Conservation (phyloP, 2,329 filamentous ascomycete species). For the Colletotrichum australisinense region DNA sequence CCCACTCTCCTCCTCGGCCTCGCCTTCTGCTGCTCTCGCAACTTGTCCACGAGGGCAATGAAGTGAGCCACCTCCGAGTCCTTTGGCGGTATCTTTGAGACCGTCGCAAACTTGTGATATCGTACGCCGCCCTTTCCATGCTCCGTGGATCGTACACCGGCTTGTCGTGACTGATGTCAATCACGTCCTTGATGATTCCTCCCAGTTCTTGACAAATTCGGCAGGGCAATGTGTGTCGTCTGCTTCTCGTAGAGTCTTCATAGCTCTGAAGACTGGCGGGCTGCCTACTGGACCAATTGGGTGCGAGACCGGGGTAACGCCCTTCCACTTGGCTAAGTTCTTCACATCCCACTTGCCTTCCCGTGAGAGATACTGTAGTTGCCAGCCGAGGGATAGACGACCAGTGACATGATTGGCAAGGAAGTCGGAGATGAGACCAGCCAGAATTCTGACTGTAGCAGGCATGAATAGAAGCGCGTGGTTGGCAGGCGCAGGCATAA, state of each 20-base stretch:
- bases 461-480: conserved; percentile 89
- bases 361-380: conserved; percentile 87
- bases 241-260: conserved; percentile 93
- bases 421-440: conserved; percentile 87
- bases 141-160: conserved; percentile 87
- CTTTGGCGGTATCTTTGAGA: conserved; percentile 87
- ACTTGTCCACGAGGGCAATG: conserved; percentile 66
- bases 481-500: conserved; percentile 81
- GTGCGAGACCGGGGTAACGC: conserved; percentile 79
- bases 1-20: conserved; percentile 55
- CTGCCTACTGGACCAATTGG: conserved; percentile 69
- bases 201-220: conserved; percentile 77
- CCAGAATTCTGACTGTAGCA: conserved; percentile 78
- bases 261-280: conserved; percentile 79
- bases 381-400: conserved; percentile 87
- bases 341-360: conserved; percentile 99
- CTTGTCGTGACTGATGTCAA: conserved; percentile 92
- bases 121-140: conserved; percentile 74
- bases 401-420: conserved; percentile 79
- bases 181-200: conserved; percentile 75
- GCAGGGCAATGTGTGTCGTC: conserved; percentile 85
- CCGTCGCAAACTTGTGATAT: conserved; percentile 90
- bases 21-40: conserved; percentile 66
- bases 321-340: conserved; percentile 92
- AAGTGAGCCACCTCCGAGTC: conserved; percentile 65